Base-by-base conservation (phyloP, 1,139 yeast species). In the Debaryomyces coudertii region DNA sequence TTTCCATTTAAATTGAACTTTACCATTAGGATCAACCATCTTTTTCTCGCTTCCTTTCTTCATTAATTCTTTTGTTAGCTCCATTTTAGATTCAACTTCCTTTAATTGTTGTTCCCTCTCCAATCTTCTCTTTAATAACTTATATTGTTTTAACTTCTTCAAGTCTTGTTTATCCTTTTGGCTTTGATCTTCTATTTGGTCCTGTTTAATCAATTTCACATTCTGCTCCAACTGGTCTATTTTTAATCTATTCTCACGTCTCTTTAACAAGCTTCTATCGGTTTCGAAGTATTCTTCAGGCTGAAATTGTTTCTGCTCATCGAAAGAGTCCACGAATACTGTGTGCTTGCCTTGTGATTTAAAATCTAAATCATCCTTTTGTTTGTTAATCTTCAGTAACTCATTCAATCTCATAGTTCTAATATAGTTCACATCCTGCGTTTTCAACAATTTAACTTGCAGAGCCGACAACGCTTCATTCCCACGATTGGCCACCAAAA, bases 31-130 rank as follows among this genome's bases (percentile, higher is more conserved):
- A 47, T 77, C 85, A 5, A 78, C 73, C 3, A 85, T 63, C 71
- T 90, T 92, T 76, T 86, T 87, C 68, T 87, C 89, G 49, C 82
- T 82, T 0, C 98, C 98, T 54, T 85, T 86, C 64, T 89, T 89
- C 96, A 92, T 89, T 49, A 90, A 77, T 61, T 92, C 96, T 49
- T 87, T 80, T 57, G 90, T 95, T 49, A 79, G 60, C 46, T 85
- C 88, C 84, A 90, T 83, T 57, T 83, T 80, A 40, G 76, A 75
- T 59, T 88, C 88, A 12, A 92, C 89, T 48, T 79, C 78, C 40
- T 74, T 73, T 53, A 93, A 74, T 62, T 88, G 79, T 47, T 73
- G 66, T 54, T 84, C 90, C 58, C 95, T 77, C 55, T 86, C 83
- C 61, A 87, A 64, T 52, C 89, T 74, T 50, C 73, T 74, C 58